A percentile compares a stretch with the other conserved stretches of the same genome.
These are phyloP conservation scores for Fusarium palustre DNA, from an alignment of 2,329 filamentous ascomycete species.

Conservation along the genomic window DNA sequence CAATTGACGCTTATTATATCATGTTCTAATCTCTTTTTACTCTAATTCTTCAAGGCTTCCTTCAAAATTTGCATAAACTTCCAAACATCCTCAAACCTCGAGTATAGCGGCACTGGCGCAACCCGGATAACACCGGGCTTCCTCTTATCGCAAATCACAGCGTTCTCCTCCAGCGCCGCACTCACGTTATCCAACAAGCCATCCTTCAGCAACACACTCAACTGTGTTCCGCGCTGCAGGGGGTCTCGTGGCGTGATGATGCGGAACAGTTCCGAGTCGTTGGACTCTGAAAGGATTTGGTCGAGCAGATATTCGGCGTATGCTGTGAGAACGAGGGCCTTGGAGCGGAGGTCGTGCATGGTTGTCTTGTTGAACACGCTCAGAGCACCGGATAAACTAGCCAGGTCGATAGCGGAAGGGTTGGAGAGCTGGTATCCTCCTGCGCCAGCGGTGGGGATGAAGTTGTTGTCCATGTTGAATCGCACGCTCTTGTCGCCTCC, in stretches of 20 bases:
- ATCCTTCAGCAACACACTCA: constrained; percentile 76
- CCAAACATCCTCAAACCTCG: constrained; percentile 79
- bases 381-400: constrained; percentile 77
- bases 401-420: constrained; percentile 80
- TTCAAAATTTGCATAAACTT: constrained; percentile 59
- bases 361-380: constrained; percentile 78
- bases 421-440: constrained; percentile 89
- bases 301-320: constrained; percentile 79
- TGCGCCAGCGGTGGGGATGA: constrained; percentile 81
- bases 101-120: constrained; percentile 87
- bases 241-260: constrained; percentile 79
- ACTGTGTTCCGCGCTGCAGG: constrained; percentile 77
- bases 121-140: constrained; percentile 88
- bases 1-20: constrained; percentile 12
- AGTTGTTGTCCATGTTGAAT: constrained; percentile 86
- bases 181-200: constrained; percentile 78
- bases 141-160: constrained; percentile 83
- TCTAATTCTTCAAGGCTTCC: constrained; percentile 47
- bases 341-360: constrained; percentile 75
- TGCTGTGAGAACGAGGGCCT: constrained; percentile 78
- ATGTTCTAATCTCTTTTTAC: neutral
- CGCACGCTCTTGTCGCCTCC: constrained; percentile 80
- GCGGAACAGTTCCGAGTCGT: constrained; percentile 58
- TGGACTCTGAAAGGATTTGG: constrained; percentile 53
- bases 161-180: constrained; percentile 71